Base-by-base conservation (phyloP, 2,329 filamentous ascomycete species). In the Sporothrix pseudoabietina region DNA sequence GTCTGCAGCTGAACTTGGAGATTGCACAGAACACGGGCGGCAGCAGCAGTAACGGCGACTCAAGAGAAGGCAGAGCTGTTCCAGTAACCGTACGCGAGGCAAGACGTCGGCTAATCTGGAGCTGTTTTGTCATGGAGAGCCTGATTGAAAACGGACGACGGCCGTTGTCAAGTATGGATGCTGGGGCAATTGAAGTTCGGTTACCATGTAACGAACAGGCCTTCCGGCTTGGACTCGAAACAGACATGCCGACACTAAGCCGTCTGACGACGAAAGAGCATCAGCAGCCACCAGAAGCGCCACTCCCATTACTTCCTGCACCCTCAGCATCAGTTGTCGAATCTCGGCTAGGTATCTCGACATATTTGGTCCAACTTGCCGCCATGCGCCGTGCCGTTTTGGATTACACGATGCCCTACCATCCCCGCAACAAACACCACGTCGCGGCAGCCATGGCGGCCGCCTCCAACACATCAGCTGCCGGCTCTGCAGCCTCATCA, bases 81-180 rank as follows among this genome's bases (percentile, higher is more conserved):
- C 71, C 71, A n/a, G 71, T 68, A 1, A 68, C 61, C 2, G 61
- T 68, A 2, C 71, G 71, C 32, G 71, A 72, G 49, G 59, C 57
- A 10, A 47, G 71, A 32, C 71, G 71, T 8, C 71, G 71, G 4
- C 49, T 72, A 2, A 39, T 54, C 32, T 72, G 71, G 71, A 72
- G 71, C 63, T 72, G 71, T 26, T 72, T 72, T 22, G 71, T 72
- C n/a, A 72, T 72, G 71, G 71, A 72, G 71, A 65, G 55, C 49
- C 26, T 72, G 61, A 72, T 72, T 26, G 71, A 72, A 49, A 65
- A 61, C 22, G 71, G 71, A 2, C 71, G 71, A 7, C 41, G 71
- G 2, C 59, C 71, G 7, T 35, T 72, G 61, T 39, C 44, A 1
- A 69, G 49, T 49, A 54, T 72, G 22, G 63, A 69, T 22, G 49